Conservation (phyloP, 305 asterid species). For the Striga hermonthica region DNA sequence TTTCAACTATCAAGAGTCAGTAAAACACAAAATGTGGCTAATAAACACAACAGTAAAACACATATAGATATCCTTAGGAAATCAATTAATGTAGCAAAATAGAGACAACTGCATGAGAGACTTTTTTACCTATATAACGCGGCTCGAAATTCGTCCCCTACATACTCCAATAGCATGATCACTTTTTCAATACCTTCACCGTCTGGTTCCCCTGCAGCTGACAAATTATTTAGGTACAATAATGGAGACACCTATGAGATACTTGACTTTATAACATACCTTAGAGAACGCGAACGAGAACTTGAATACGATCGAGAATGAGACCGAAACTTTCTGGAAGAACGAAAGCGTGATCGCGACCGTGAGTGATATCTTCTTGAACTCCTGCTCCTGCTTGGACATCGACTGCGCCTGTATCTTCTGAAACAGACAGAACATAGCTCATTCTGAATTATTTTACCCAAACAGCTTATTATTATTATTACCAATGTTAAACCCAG, state of each 20-base stretch:
- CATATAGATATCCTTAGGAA: too few relatives aligned
- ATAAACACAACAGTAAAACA: too few relatives aligned
- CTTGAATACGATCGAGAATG: constrained; percentile 40
- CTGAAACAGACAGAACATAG: constrained; percentile 32
- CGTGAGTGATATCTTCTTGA: constrained; percentile 49
- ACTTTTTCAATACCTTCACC: constrained; percentile 51
- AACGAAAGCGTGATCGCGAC: constrained; percentile 44
- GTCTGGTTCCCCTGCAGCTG: constrained; percentile 55
- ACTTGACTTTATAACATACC: constrained; percentile 40
- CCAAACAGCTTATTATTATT: too few relatives aligned
- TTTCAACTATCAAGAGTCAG: too few relatives aligned
- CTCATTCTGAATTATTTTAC: too few relatives aligned
- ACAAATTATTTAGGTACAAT: background rate
- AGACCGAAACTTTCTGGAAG: constrained; percentile 24
- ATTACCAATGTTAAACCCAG: too few relatives aligned
- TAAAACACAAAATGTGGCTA: too few relatives aligned
- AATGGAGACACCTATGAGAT: constrained; percentile 1
- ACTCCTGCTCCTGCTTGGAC: constrained; percentile 65
- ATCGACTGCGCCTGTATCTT: constrained; percentile 64
- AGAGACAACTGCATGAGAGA: too few relatives aligned
- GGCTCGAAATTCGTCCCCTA: too few relatives aligned
- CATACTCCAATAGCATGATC: background rate
- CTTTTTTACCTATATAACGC: too few relatives aligned
- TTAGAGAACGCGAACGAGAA: constrained; percentile 59
- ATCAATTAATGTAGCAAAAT: too few relatives aligned